Evolutionary conservation across 2,329 filamentous ascomycete genomes (phyloP).

Genomic region (Aspergillus fructus): DNA sequence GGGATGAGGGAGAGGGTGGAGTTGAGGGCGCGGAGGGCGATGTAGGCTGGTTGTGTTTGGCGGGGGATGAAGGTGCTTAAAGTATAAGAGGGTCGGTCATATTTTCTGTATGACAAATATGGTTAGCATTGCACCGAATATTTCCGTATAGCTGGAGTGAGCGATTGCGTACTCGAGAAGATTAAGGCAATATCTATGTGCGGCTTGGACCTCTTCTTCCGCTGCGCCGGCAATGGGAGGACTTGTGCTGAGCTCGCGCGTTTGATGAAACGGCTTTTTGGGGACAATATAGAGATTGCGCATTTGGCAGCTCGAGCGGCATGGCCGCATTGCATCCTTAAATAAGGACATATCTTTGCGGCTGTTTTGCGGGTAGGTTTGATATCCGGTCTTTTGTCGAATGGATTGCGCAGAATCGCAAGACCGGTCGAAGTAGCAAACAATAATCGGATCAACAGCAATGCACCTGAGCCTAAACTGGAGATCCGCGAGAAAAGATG

Average conservation of each 20-base stretch:
- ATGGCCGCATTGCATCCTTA: constrained; percentile 21
- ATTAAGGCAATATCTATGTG: constrained; percentile 59
- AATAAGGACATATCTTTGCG: constrained; percentile 13
- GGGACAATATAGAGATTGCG: constrained; percentile 5
- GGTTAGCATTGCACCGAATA: background rate
- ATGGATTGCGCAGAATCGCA: background rate
- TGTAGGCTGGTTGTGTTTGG: constrained; percentile 75
- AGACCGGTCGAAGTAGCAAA: background rate
- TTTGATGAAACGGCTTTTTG: constrained; percentile 13
- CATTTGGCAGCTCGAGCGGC: constrained; percentile 19
- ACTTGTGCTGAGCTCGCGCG: constrained; percentile 27
- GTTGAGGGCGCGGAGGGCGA: constrained; percentile 89
- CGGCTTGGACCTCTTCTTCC: constrained; percentile 53
- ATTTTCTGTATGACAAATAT: constrained; percentile 58
- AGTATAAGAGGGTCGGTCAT: constrained; percentile 85
- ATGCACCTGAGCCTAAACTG: background rate
- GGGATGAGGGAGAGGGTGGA: constrained; percentile 87
- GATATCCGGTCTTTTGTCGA: background rate
- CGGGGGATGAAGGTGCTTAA: constrained; percentile 81
- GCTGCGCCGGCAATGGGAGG: constrained; percentile 26
- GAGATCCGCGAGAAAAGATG: background rate
- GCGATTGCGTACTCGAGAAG: constrained; percentile 50
- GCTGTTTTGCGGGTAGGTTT: background rate
- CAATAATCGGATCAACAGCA: background rate
- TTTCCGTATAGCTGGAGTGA: background rate